phyloP scores from a whole-genome alignment of 2,329 filamentous ascomycete species.

The Hypoxylon sp. region DNA sequence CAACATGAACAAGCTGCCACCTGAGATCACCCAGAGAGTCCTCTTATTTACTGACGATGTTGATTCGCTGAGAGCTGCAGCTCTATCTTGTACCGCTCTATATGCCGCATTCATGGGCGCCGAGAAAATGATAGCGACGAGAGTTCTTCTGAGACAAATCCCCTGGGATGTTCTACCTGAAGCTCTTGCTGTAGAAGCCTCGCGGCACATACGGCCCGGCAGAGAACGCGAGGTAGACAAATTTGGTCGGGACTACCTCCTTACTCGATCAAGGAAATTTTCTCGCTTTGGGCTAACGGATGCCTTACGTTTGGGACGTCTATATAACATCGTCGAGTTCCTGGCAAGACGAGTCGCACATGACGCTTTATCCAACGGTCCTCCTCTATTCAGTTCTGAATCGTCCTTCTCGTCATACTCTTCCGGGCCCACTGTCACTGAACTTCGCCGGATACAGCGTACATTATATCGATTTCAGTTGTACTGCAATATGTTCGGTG shows the following conservation, averaged over 20 bases:
- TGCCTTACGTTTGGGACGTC: constrained; percentile 19
- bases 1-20: constrained; percentile 4
- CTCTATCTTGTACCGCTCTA: constrained; percentile 28
- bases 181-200: constrained; percentile 18
- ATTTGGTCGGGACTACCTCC: background rate
- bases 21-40: background rate
- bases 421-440: background rate
- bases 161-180: constrained; percentile 34
- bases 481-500: constrained; percentile 33
- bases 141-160: constrained; percentile 27
- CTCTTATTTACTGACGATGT: constrained; percentile 17
- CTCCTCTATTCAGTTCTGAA: background rate
- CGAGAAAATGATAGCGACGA: constrained; percentile 20
- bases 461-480: constrained; percentile 38
- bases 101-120: constrained; percentile 26
- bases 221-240: background rate
- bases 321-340: constrained; percentile 27
- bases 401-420: background rate
- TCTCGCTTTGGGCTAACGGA: constrained; percentile 22
- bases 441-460: constrained; percentile 28
- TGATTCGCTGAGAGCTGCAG: constrained; percentile 23
- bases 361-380: constrained; percentile 12
- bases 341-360: constrained; percentile 15
- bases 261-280: background rate
- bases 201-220: constrained; percentile 4